Evolutionary conservation across 2,329 filamentous ascomycete species (phyloP).

Genomic region (Bipolaris victoriae): DNA sequence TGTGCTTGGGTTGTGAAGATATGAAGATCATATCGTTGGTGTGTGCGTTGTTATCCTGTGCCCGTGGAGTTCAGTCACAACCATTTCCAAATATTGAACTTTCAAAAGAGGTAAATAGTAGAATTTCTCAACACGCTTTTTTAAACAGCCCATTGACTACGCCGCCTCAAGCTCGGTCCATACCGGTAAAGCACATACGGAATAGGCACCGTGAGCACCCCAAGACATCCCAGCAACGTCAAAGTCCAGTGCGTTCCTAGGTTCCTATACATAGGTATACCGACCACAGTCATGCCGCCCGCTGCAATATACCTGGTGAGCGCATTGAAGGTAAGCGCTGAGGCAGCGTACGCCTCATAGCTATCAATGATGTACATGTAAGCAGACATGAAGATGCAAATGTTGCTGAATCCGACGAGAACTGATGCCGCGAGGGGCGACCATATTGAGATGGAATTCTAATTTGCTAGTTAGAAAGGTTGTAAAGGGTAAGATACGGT

Average conservation of each 20-base stretch:
- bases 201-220: constrained; percentile 44
- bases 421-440: constrained; percentile 53
- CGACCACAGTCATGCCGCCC: constrained; percentile 50
- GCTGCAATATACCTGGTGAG: constrained; percentile 51
- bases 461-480: background rate
- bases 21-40: too few relatives aligned
- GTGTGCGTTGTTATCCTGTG: too few relatives aligned
- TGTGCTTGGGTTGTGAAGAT: too few relatives aligned
- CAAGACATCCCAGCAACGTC: constrained; percentile 44
- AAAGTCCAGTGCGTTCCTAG: constrained; percentile 44
- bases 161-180: constrained; percentile 31
- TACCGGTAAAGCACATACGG: constrained; percentile 55
- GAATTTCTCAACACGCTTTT: too few relatives aligned
- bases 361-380: constrained; percentile 65
- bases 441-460: constrained; percentile 11
- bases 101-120: too few relatives aligned
- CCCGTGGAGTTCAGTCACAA: too few relatives aligned
- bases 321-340: constrained; percentile 53
- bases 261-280: constrained; percentile 50
- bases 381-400: constrained; percentile 52
- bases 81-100: too few relatives aligned
- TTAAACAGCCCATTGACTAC: constrained; percentile 8
- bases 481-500: background rate
- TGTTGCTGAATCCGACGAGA: constrained; percentile 29
- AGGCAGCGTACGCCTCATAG: constrained; percentile 61